phyloP scores from a whole-genome alignment of 1,284 basidiomycete genomes.

The Apiotrichum brassicae region DNA sequence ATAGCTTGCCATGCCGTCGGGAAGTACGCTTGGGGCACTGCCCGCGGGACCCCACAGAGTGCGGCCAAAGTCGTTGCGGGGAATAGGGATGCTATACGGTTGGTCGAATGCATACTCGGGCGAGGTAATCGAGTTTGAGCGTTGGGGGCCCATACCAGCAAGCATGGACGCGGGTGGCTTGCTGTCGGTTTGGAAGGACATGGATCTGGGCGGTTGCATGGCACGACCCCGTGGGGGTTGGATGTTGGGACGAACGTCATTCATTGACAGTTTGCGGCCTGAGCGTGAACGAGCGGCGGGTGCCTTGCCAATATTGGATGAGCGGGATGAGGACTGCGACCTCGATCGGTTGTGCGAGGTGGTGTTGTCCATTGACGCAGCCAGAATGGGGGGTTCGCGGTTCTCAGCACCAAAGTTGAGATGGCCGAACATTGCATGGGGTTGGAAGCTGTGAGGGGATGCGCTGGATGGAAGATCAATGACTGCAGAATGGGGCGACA shows the following conservation, averaged over 20 bases:
- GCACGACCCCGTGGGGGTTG: slow-evolving; percentile 10
- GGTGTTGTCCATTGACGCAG: slow-evolving; percentile 5
- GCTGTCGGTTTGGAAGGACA: slow-evolving; percentile 18
- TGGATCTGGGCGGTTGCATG: slow-evolving; percentile 17
- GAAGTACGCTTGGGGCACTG: slow-evolving; percentile 22
- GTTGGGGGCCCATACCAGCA: slow-evolving; percentile 6
- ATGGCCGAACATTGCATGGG: slow-evolving; percentile 26
- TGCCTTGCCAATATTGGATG: slow-evolving; percentile 32
- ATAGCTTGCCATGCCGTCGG: slow-evolving; percentile 22
- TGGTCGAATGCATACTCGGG: slow-evolving; percentile 10
- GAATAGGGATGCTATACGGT: slow-evolving; percentile 29
- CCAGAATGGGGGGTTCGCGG: slow-evolving; percentile 30
- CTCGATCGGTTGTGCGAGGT: slow-evolving; percentile 23
- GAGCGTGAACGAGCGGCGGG: slow-evolving; percentile 23
- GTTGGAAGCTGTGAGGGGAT: slow-evolving; percentile 26
- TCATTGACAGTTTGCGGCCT: slow-evolving; percentile 36
- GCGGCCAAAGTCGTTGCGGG: slow-evolving; percentile 13
- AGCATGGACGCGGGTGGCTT: slow-evolving; percentile 9
- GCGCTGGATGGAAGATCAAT: slow-evolving; percentile 14
- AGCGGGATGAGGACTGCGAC: slow-evolving; percentile 30
- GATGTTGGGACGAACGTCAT: slow-evolving; percentile 25
- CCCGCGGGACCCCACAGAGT: slow-evolving; percentile 16
- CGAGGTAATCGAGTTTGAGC: slow-evolving; percentile 12
- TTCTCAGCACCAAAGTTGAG: slow-evolving; percentile 33
- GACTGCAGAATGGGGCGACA: slow-evolving; percentile 22